These are phyloP conservation scores for Ophioceras dolichostomum DNA, from an alignment of 2,329 filamentous ascomycete species.

Conservation along the genomic window DNA sequence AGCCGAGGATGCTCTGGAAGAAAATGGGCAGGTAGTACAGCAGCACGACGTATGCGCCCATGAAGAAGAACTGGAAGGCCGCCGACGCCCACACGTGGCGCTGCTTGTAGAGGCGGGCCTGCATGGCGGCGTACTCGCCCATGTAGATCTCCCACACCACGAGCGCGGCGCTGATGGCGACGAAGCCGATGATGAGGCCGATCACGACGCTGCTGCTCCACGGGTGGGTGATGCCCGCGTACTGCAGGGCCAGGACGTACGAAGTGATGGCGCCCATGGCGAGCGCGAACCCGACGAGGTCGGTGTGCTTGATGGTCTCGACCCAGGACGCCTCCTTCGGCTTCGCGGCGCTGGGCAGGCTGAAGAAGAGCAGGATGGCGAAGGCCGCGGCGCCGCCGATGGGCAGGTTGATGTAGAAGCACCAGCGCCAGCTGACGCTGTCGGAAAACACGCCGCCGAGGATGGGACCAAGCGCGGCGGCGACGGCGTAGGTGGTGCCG, in stretches of 20 bases:
- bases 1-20: not conserved
- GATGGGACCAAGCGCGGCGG: not conserved
- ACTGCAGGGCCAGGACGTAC: conserved; percentile 34
- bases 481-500: conserved; percentile 1
- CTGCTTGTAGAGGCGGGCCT: not conserved
- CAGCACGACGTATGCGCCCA: conserved; percentile 1
- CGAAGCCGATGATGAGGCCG: not conserved
- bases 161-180: not conserved
- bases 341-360: conserved; percentile 3
- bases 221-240: conserved; percentile 20
- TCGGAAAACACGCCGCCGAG: conserved; percentile 3
- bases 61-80: not conserved
- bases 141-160: not conserved
- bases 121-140: not conserved
- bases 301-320: not conserved
- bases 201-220: not conserved
- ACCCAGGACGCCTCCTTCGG: not conserved
- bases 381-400: conserved; percentile 5
- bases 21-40: conserved; percentile 1
- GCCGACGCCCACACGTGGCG: not conserved
- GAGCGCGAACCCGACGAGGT: conserved; percentile 4
- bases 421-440: conserved; percentile 6
- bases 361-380: conserved; percentile 13
- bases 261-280: conserved; percentile 22
- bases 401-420: conserved; percentile 9